Base-by-base conservation (phyloP, 257 asterid species). In the Rehmannia glutinosa region DNA sequence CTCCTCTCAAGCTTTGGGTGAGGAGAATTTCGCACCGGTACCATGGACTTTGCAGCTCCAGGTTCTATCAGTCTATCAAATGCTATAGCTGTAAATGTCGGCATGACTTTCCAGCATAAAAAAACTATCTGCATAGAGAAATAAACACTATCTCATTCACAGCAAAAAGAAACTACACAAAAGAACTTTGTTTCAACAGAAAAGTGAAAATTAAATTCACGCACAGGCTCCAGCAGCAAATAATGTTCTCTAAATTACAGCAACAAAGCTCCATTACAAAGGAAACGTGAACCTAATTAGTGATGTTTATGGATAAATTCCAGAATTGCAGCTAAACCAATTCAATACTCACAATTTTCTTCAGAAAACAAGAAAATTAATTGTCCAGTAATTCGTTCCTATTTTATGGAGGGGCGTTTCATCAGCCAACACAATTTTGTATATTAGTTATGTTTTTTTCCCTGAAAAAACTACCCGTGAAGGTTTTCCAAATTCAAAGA, bases 11-110 rank as follows among this genome's bases (percentile, higher is more conserved):
- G 69, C 64, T 72, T 77, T 0, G 78, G 32, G 77, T 78, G 86
- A 52, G 77, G 58, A 68, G 70, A 75, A 49, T 53, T 75, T 58
- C 64, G 63, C 49, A 39, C 69, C 6, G 64, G 70, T 12, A 77
- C 70, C 87, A 74, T 83, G 66, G 95, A 70, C 43, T 82, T 83
- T 2, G 75, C 64, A 30, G 77, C 62, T 49, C 89, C 90, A 51
- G 96, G 77, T 76, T 88, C 99, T 63, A 91, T 81, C 36, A 94
- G 76, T 54, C 95, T 86, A 77, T 91, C 99, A 42, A 94, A 72
- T 59, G 96, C 85, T 74, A 87, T 52, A 51, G 99, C 92, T 62
- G 99, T 79, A 78, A 81, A 80, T 1, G 95, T 80, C 68, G 96
- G 91, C 99, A 94, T 91, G 85, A 66, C 81, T 83, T 53, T 68